phyloP scores from a whole-genome alignment of 805 yeast species.

The Saccharomycopsis schoenii region DNA sequence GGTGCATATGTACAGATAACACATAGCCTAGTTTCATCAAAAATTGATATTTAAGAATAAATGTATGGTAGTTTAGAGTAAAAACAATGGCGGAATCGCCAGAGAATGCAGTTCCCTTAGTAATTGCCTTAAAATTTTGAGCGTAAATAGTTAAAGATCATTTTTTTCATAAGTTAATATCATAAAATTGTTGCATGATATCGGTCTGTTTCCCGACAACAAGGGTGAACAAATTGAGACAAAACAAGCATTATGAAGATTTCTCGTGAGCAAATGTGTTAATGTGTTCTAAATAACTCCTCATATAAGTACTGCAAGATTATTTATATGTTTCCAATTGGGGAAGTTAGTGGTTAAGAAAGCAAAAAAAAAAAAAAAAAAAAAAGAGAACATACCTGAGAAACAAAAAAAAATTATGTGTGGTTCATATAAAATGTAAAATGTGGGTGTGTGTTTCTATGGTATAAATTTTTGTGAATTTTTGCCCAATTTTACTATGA shows the following conservation, averaged over 20 bases:
- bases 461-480: background rate
- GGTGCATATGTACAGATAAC: background rate
- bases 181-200: background rate
- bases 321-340: background rate
- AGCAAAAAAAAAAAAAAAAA: background rate
- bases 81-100: no score
- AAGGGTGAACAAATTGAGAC: background rate
- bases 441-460: background rate
- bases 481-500: background rate
- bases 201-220: background rate
- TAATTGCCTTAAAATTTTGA: no score
- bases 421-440: background rate
- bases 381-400: background rate
- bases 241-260: no score
- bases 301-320: background rate
- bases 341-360: background rate
- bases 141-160: background rate
- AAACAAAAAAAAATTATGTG: background rate
- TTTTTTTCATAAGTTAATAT: no score
- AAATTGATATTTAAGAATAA: no score
- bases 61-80: background rate
- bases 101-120: no score
- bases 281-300: background rate
- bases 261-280: background rate
- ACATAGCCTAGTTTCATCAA: background rate